These are phyloP conservation scores for Scytalidium lignicola DNA, from an alignment of 2,329 filamentous ascomycete species.

Conservation along the genomic window DNA sequence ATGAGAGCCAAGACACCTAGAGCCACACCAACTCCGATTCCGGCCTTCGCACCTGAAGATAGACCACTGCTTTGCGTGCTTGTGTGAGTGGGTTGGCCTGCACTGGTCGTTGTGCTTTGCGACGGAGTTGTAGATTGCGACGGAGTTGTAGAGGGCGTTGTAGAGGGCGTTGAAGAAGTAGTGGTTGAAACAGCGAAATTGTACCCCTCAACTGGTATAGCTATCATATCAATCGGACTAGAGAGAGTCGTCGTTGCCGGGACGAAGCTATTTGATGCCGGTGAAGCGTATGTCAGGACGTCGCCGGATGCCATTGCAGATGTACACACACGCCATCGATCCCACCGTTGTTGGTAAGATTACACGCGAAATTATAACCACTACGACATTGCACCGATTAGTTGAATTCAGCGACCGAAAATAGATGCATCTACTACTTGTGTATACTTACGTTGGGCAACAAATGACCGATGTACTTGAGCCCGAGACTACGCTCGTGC, in stretches of 20 bases:
- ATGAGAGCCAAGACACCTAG: too few relatives aligned
- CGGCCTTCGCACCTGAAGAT: too few relatives aligned
- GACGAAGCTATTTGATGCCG: neutral
- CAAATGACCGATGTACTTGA: constrained; percentile 6
- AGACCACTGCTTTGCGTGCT: too few relatives aligned
- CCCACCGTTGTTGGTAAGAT: neutral
- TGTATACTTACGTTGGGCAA: constrained; percentile 4
- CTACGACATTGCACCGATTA: neutral
- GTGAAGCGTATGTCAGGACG: constrained; percentile 4
- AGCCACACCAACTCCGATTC: too few relatives aligned
- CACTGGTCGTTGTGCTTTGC: too few relatives aligned
- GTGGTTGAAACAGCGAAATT: constrained; percentile 4
- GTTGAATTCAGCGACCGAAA: too few relatives aligned
- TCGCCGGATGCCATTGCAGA: constrained; percentile 3
- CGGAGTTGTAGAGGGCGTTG: neutral
- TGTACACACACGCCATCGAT: constrained; percentile 2
- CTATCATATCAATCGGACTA: neutral
- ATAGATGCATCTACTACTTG: too few relatives aligned
- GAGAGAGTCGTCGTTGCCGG: constrained; percentile 2
- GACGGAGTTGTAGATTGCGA: too few relatives aligned
- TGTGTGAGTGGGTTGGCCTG: too few relatives aligned
- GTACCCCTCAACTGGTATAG: constrained; percentile 7
- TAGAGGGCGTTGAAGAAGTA: neutral
- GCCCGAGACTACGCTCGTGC: constrained; percentile 1
- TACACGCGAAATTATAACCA: constrained; percentile 3